Evolutionary conservation across 371 early-diverging fungal genomes (phyloP).

Genomic region (Mortierella sp.): DNA sequence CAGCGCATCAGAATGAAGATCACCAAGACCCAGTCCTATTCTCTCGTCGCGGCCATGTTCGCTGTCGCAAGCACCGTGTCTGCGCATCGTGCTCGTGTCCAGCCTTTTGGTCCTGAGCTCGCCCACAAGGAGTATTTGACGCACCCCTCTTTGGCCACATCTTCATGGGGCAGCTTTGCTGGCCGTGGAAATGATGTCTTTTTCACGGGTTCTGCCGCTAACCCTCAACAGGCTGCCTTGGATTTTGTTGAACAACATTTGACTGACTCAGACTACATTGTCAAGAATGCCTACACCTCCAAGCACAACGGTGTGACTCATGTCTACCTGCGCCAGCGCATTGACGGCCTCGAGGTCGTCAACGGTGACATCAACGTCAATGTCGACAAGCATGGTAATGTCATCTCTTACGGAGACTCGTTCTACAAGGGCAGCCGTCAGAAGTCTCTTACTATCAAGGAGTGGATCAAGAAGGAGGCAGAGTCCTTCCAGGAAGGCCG

Average conservation of each 20-base stretch:
- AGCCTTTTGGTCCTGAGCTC: conserved; percentile 57
- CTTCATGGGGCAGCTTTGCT: background rate
- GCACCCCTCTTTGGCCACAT: conserved; percentile 5
- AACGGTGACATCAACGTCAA: conserved; percentile 90
- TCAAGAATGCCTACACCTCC: conserved; percentile 75
- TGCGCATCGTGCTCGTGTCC: conserved; percentile 51
- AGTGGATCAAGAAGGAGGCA: conserved; percentile 43
- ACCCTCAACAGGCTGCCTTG: conserved; percentile 60
- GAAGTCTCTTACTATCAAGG: conserved; percentile 18
- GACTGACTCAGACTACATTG: conserved; percentile 60
- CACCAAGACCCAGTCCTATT: conserved; percentile 45
- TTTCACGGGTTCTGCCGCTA: conserved; percentile 29
- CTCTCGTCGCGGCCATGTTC: conserved; percentile 43
- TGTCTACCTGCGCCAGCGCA: conserved; percentile 80
- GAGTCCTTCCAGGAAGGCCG: conserved; percentile 24
- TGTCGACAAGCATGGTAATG: conserved; percentile 74
- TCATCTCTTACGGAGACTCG: conserved; percentile 82
- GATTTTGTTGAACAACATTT: conserved; percentile 62
- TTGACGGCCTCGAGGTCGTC: conserved; percentile 80
- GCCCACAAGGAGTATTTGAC: conserved; percentile 38
- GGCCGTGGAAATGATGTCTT: conserved; percentile 9
- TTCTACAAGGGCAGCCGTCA: conserved; percentile 61
- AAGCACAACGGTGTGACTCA: conserved; percentile 85
- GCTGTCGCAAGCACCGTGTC: conserved; percentile 30
- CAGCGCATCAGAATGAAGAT: conserved; percentile 34